Evolutionary conservation across 1,139 yeast species (phyloP).

Genomic region (Candida sanyaensis): DNA sequence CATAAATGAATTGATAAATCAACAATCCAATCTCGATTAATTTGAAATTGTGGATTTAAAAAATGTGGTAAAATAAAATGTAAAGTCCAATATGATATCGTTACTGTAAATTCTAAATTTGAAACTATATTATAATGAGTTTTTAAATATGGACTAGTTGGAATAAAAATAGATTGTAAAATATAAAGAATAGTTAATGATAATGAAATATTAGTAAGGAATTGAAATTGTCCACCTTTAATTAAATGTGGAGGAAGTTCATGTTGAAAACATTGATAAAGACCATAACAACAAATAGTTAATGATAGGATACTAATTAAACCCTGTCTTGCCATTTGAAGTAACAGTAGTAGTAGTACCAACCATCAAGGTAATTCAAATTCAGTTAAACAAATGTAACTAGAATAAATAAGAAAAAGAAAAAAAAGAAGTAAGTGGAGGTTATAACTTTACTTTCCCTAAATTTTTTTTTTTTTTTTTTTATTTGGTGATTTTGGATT

Average conservation of each 20-base stretch:
- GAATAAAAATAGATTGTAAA: slow-evolving; percentile 1
- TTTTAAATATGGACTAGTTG: background rate
- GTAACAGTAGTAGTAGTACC: background rate
- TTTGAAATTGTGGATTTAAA: slow-evolving; percentile 19
- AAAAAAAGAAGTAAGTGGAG: too few species aligned
- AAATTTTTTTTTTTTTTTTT: too few species aligned
- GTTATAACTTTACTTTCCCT: too few species aligned
- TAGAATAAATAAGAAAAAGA: background rate
- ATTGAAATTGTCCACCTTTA: slow-evolving; percentile 62
- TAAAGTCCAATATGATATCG: slow-evolving; percentile 25
- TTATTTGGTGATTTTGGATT: too few species aligned
- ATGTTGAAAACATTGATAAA: slow-evolving; percentile 9
- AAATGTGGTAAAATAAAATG: slow-evolving; percentile 18
- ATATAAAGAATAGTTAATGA: slow-evolving; percentile 9
- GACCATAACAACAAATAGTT: slow-evolving; percentile 11
- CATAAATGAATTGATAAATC: slow-evolving; percentile 26
- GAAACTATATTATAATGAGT: slow-evolving; percentile 14
- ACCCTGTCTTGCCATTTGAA: slow-evolving; percentile 9
- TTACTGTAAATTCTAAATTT: slow-evolving; percentile 24
- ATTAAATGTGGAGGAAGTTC: slow-evolving; percentile 41
- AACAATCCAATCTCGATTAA: slow-evolving; percentile 17
- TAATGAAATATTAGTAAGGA: slow-evolving; percentile 56
- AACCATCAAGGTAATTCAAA: too few species aligned
- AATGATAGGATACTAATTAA: slow-evolving; percentile 10
- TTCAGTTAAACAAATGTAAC: background rate